Evolutionary conservation across 306 rosid species (phyloP).

Genomic region (Corylus americana): DNA sequence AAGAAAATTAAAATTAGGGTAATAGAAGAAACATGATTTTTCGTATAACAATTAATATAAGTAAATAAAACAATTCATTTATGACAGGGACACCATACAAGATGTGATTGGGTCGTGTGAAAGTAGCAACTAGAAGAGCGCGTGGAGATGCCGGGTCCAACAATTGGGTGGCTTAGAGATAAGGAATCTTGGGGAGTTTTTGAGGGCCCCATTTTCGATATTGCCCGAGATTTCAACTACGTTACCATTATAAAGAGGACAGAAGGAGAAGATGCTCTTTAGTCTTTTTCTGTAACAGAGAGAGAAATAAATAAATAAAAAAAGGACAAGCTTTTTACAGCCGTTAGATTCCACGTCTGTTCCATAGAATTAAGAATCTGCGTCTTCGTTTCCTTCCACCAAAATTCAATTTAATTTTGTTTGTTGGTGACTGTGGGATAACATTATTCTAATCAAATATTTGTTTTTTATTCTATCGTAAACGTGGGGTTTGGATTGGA

Average conservation of each 20-base stretch:
- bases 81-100: neutral
- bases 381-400: slow-evolving; percentile 32
- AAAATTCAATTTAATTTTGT: slow-evolving; percentile 18
- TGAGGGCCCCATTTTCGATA: slow-evolving; percentile 47
- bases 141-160: slow-evolving; percentile 23
- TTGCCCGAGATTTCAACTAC: slow-evolving; percentile 50
- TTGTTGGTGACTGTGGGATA: too few relatives aligned
- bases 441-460: slow-evolving; percentile 9
- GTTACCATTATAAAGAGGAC: slow-evolving; percentile 30
- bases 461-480: slow-evolving; percentile 36
- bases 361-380: slow-evolving; percentile 63
- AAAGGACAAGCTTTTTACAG: slow-evolving; percentile 59
- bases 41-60: too few relatives aligned
- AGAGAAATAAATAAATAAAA: neutral
- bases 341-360: slow-evolving; percentile 61
- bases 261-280: slow-evolving; percentile 52
- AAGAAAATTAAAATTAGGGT: too few relatives aligned
- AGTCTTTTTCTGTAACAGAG: neutral
- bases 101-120: slow-evolving; percentile 21
- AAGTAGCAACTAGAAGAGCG: slow-evolving; percentile 5
- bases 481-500: slow-evolving; percentile 48
- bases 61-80: too few relatives aligned
- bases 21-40: too few relatives aligned
- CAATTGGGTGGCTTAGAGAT: slow-evolving; percentile 41
- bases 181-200: slow-evolving; percentile 51